Conservation (phyloP, 2,329 filamentous ascomycete species). For the Diaporthe citriasiana region DNA sequence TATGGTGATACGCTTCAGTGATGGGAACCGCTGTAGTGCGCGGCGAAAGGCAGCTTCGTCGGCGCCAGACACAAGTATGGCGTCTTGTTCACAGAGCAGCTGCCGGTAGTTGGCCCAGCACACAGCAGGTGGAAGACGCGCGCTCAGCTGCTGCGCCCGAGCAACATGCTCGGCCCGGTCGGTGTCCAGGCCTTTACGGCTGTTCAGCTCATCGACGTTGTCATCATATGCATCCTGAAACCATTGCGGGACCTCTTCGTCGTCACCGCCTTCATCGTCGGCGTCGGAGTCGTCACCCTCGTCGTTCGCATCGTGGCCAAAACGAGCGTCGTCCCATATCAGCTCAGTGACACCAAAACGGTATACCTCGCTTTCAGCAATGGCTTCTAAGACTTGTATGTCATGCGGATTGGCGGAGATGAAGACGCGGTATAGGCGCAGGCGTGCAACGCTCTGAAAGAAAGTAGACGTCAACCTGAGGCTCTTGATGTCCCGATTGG, state of each 20-base stretch:
- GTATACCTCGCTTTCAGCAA: conserved; percentile 6
- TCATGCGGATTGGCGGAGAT: conserved; percentile 10
- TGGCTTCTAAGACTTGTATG: not conserved
- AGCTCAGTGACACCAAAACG: conserved; percentile 14
- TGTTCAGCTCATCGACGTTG: not conserved
- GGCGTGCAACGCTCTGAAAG: not conserved
- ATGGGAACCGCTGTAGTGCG: conserved; percentile 54
- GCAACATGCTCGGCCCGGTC: conserved; percentile 25
- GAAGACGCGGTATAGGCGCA: conserved; percentile 6
- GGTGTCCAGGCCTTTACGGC: not conserved
- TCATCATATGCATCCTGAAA: not conserved
- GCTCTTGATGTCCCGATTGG: conserved; percentile 17
- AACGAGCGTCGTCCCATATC: conserved; percentile 23
- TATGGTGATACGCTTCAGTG: conserved; percentile 54
- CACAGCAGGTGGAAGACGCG: conserved; percentile 10
- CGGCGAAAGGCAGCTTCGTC: conserved; percentile 16
- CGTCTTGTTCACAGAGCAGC: conserved; percentile 52
- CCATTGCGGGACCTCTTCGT: not conserved
- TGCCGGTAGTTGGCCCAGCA: conserved; percentile 50
- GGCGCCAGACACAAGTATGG: conserved; percentile 46
- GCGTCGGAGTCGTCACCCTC: not conserved
- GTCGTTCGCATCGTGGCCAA: not conserved
- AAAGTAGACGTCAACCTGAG: conserved; percentile 6
- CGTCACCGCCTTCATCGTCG: not conserved
- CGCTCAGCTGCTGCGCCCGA: conserved; percentile 15